Base-by-base conservation (phyloP, 257 asterid genomes). In the Capsicum chinense region DNA sequence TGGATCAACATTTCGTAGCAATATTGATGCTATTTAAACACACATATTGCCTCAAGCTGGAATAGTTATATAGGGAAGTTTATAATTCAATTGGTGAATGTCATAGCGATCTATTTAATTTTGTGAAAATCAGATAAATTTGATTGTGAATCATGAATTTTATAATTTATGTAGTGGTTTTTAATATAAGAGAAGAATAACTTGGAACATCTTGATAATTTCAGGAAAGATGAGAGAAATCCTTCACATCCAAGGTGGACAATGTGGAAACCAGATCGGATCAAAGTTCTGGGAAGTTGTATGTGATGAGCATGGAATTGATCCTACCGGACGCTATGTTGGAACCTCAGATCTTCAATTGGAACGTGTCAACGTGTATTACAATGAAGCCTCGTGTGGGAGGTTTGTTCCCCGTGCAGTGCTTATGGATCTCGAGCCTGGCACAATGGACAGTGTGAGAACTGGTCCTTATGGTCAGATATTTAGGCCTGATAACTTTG, bases 351-450 rank as follows among this genome's bases (percentile, higher is more conserved):
- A 94, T 88, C 83, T 94, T 91, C 98, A 94, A 80, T 85, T 94
- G 92, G 97, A 94, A 88, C 94, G 97, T 76, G 98, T 94, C 35
- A 94, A 94, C 73, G 98, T 94, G 81, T 94, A 94, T 86, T 94
- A 93, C 85, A 94, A 93, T 69, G 97, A 94, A 87, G 98, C 98
- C 56, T 93, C 98, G 0, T 94, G 97, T 87, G 97, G 98, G 66
- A 91, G 98, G 89, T 94, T 91, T 87, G 98, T 94, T 66, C 98
- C 98, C 81, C 97, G 97, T 83, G 97, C 98, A 11, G 97, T 94
- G 88, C 97, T 94, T 80, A 94, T 94, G 98, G 98, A 94, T 87
- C 94, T 94, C 84, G 98, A 94, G 86, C 98, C 98, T 39, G 98
- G 98, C 56, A 94, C 98, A 58, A 94, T 94, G 98, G 98, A 94